Evolutionary conservation across 2,329 filamentous ascomycete species (phyloP).

Genomic region (Escovopsis sp.): DNA sequence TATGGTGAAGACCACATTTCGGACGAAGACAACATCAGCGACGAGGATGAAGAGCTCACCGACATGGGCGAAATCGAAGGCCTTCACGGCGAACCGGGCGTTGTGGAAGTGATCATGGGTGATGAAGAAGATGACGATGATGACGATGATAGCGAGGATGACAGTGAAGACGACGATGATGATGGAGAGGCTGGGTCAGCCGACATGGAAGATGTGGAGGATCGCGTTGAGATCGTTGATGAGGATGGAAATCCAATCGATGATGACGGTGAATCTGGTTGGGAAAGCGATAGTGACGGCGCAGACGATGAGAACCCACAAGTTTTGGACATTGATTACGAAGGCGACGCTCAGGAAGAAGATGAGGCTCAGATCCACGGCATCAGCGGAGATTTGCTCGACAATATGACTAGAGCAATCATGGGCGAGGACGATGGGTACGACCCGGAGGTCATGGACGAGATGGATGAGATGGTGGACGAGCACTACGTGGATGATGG

Average conservation of each 20-base stretch:
- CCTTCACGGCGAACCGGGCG: conserved; percentile 44
- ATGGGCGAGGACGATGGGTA: conserved; percentile 36
- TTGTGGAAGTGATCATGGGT: conserved; percentile 69
- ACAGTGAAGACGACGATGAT: conserved; percentile 37
- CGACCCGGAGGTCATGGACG: conserved; percentile 37
- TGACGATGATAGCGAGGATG: conserved; percentile 45
- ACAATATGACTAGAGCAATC: conserved; percentile 41
- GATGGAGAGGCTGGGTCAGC: conserved; percentile 30
- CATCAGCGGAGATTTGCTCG: conserved; percentile 31
- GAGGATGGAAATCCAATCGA: conserved; percentile 46
- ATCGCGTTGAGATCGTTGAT: conserved; percentile 43
- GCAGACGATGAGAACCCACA: conserved; percentile 39
- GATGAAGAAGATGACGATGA: conserved; percentile 50
- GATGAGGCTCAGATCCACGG: conserved; percentile 34
- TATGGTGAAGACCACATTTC: conserved; percentile 71
- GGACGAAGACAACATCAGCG: conserved; percentile 77
- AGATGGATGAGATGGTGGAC: conserved; percentile 35
- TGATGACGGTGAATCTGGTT: conserved; percentile 44
- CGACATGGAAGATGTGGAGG: conserved; percentile 38
- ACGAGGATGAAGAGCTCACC: conserved; percentile 70
- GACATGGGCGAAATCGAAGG: conserved; percentile 80
- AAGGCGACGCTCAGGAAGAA: conserved; percentile 39
- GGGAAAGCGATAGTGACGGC: conserved; percentile 46
- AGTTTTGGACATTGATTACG: conserved; percentile 38
- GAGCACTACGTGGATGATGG: conserved; percentile 39